Conservation (phyloP, 2,329 filamentous ascomycete genomes). For the Paraphoma chrysanthemicola region DNA sequence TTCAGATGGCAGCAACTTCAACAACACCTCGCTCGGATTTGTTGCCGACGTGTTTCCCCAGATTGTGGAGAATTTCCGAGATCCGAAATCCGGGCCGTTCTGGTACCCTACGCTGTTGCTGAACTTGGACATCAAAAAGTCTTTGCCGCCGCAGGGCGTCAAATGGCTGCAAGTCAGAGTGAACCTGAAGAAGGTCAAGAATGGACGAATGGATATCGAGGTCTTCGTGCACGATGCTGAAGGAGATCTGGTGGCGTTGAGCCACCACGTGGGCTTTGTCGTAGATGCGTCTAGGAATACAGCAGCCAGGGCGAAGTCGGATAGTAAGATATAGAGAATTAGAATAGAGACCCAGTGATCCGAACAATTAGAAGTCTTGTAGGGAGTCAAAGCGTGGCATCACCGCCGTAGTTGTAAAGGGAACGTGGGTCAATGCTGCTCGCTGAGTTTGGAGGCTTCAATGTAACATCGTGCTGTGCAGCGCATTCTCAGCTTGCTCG, state of each 20-base stretch:
- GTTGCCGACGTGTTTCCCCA: conserved; percentile 74
- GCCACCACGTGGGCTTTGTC: conserved; percentile 71
- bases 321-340: conserved; percentile 41
- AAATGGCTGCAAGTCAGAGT: conserved; percentile 76
- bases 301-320: conserved; percentile 55
- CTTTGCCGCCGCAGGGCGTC: conserved; percentile 69
- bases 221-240: conserved; percentile 69
- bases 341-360: no score
- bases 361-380: background rate
- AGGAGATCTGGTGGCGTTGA: conserved; percentile 71
- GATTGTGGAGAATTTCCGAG: conserved; percentile 61
- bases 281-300: conserved; percentile 69
- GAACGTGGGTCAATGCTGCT: no score
- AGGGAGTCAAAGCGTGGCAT: no score
- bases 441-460: no score
- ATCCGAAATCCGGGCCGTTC: conserved; percentile 50
- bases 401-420: no score
- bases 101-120: conserved; percentile 81
- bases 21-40: conserved; percentile 68
- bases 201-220: conserved; percentile 78
- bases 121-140: conserved; percentile 79
- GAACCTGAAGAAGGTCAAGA: conserved; percentile 69
- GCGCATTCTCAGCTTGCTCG: no score
- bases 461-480: no score
- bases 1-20: conserved; percentile 66